These are phyloP conservation scores for Aschersonia sp. DNA, from an alignment of 2,329 filamentous ascomycete species.

Conservation along the genomic window DNA sequence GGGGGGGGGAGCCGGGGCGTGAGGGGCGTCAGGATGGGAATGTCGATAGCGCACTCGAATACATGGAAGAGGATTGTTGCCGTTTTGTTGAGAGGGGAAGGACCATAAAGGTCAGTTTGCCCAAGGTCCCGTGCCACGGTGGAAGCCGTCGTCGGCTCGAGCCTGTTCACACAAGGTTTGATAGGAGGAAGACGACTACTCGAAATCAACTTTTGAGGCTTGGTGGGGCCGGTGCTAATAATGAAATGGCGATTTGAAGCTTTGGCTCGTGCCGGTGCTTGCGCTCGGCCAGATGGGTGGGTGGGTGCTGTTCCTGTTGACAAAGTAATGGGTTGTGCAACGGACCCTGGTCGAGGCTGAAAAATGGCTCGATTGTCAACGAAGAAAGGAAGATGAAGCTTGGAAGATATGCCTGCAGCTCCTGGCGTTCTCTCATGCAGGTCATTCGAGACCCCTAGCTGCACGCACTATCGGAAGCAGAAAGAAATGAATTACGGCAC, in stretches of 20 bases:
- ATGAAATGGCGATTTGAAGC: not conserved
- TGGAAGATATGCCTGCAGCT: no score
- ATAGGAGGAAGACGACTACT: no score
- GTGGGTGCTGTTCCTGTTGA: not conserved
- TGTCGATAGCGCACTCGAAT: not conserved
- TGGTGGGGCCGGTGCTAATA: not conserved
- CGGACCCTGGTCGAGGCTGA: not conserved
- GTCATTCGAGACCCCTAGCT: not conserved
- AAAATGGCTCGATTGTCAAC: not conserved
- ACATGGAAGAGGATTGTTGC: not conserved
- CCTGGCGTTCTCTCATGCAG: not conserved
- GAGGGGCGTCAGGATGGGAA: not conserved
- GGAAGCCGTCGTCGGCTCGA: not conserved
- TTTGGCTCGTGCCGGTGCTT: not conserved
- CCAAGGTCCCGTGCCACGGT: not conserved
- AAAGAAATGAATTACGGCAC: not conserved
- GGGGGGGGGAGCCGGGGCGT: no score
- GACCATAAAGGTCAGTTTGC: not conserved
- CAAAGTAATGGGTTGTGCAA: slow-evolving; percentile 1
- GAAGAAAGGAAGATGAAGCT: not conserved
- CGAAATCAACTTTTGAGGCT: not conserved
- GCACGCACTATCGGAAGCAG: not conserved
- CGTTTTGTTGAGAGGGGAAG: not conserved
- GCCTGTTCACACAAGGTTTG: not conserved
- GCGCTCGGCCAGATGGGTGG: not conserved